Conservation (phyloP, 139 green algal species). For the Monoraphidium neglectum region DNA sequence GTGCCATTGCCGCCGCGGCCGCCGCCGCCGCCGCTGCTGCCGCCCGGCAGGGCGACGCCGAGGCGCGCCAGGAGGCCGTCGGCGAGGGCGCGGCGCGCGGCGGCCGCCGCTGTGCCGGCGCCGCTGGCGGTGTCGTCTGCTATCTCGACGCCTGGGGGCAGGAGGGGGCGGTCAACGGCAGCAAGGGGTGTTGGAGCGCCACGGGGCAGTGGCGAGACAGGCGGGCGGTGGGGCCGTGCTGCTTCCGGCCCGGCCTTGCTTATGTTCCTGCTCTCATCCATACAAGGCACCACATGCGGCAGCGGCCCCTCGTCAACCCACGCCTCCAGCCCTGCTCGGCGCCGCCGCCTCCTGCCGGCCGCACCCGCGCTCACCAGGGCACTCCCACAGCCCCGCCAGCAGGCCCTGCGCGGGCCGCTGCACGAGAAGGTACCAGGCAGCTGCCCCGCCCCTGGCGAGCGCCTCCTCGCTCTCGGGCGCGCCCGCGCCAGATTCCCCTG, state of each 20-base stretch:
- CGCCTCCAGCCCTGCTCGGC: not conserved
- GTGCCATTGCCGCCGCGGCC: not conserved
- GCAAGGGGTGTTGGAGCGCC: too few relatives aligned
- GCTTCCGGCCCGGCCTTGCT: not conserved
- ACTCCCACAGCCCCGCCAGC: slow-evolving; percentile 79
- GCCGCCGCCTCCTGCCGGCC: not conserved
- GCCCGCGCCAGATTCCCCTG: too few relatives aligned
- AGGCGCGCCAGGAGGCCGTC: not conserved
- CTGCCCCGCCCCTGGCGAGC: slow-evolving; percentile 5
- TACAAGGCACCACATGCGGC: not conserved
- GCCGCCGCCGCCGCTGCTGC: not conserved
- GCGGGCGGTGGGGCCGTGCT: too few relatives aligned
- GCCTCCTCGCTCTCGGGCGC: not conserved
- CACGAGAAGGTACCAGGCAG: slow-evolving; percentile 52
- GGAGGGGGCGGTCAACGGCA: too few relatives aligned
- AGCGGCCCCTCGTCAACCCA: not conserved
- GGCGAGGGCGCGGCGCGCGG: not conserved
- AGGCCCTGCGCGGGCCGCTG: slow-evolving; percentile 62
- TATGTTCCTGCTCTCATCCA: not conserved
- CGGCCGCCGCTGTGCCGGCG: too few relatives aligned
- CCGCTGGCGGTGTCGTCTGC: too few relatives aligned
- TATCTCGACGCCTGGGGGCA: too few relatives aligned
- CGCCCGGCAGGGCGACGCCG: not conserved
- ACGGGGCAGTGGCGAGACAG: too few relatives aligned
- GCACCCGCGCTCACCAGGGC: slow-evolving; percentile 35